Evolutionary conservation across 768 basidiomycete species (phyloP), one percentile per base, ranked within the genome.

Genomic region (Leccinellum albellum): DNA sequence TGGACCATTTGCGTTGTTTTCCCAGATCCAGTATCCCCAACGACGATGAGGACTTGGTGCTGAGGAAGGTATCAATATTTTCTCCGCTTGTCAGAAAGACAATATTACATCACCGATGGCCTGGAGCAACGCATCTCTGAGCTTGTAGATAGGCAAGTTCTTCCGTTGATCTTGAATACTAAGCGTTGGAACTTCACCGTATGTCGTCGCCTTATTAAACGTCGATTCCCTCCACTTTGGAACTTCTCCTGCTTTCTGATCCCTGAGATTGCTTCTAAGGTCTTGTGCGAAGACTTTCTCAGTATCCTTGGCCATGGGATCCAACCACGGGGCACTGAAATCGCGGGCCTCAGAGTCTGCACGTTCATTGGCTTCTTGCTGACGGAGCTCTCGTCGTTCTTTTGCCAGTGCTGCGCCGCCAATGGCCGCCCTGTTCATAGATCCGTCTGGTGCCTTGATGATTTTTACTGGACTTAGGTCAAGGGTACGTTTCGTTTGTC

Each of bases 1-100:
- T 98, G 97, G 0, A 91, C 90, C 94, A 99, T 98, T 70, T 99
- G 97, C 0, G 97, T 99, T 7, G 97, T 98, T 72, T 99, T 99
- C 13, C 97, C 97, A 8, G 96, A 98, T 26, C 97, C 97, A 46
- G 97, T 99, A 68, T 99, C 97, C 46, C 97, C 97, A 54, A 99
- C 91, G 35, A 99, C 97, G 62, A 99, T 94, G 54, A 99, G 87
- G 24, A 98, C 88, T 83, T 94, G 96, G 75, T 99, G 63, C 71
- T 63, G 40, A 10, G 33, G 49, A 14, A 59, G 45, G 17, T 29
- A 53, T 76, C 29, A 72, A 58, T 17, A 51, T 42, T 26, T 54
- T 28, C 6, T 40, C 35, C 44, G 17, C 15, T n/a, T 48, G 56
- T 40, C 26, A 40, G 53, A 57, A 42, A 58, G 17, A 53, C 37